These are phyloP conservation scores for Trametes villosa DNA, from an alignment of 768 basidiomycete species.

Conservation along the genomic window DNA sequence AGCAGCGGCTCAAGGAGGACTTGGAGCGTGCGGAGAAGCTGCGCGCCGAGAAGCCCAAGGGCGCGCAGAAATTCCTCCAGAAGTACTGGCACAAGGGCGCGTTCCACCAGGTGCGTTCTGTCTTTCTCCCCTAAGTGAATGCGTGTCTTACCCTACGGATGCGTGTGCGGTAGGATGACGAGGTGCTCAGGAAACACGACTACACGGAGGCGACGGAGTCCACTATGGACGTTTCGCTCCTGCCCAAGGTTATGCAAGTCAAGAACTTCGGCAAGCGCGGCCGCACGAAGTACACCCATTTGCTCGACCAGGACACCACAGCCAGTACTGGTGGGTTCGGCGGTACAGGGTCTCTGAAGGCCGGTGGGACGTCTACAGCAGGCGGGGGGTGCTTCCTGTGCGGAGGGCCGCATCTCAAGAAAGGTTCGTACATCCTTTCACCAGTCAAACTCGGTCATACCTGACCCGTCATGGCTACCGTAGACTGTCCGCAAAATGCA, in stretches of 20 bases:
- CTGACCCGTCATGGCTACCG: not conserved
- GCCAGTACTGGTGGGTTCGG: slow-evolving; percentile 64
- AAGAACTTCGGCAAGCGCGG: slow-evolving; percentile 92
- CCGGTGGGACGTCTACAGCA: slow-evolving; percentile 52
- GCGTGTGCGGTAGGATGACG: slow-evolving; percentile 68
- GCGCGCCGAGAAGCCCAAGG: slow-evolving; percentile 88
- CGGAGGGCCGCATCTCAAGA: slow-evolving; percentile 92
- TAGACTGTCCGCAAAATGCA: slow-evolving; percentile 44
- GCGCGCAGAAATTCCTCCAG: slow-evolving; percentile 90
- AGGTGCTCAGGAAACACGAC: slow-evolving; percentile 82
- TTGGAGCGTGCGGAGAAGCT: slow-evolving; percentile 81
- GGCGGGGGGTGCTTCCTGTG: slow-evolving; percentile 88
- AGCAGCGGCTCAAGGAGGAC: slow-evolving; percentile 90
- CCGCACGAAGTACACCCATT: slow-evolving; percentile 94
- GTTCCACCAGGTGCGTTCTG: slow-evolving; percentile 84
- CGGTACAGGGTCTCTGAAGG: slow-evolving; percentile 51
- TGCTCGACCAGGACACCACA: slow-evolving; percentile 94
- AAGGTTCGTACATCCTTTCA: slow-evolving; percentile 54
- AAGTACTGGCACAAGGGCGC: slow-evolving; percentile 99
- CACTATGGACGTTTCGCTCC: slow-evolving; percentile 81
- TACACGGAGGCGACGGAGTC: slow-evolving; percentile 90
- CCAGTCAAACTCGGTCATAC: not conserved
- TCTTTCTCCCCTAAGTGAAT: slow-evolving; percentile 3
- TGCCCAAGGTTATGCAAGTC: slow-evolving; percentile 97
- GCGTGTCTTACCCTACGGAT: not conserved